Percentiles rank a stretch among this genome's conserved stretches.
phyloP scores from a whole-genome alignment of 1,284 basidiomycete species.

The Sanghuangporus sanghuang region DNA sequence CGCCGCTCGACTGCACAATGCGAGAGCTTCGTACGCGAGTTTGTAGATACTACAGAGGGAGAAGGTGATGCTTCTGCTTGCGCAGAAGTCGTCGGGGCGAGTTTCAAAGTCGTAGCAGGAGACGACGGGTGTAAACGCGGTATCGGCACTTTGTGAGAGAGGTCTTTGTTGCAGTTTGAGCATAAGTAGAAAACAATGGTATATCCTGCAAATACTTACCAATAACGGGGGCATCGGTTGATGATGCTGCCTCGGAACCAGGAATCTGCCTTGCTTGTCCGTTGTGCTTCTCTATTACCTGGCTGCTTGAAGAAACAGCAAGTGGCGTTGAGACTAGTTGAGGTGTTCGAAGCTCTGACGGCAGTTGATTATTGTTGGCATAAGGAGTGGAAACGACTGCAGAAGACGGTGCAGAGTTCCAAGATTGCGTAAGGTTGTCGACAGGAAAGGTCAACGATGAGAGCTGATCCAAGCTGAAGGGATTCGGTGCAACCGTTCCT shows the following conservation, averaged over 20 bases:
- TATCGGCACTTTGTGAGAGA: neutral
- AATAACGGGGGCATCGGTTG: neutral
- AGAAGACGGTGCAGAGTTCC: no score
- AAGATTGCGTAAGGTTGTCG: no score
- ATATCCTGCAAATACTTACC: no score
- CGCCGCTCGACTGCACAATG: slow-evolving; percentile 93
- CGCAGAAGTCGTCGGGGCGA: slow-evolving; percentile 26
- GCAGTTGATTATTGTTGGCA: no score
- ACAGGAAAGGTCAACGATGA: neutral
- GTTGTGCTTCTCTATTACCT: slow-evolving; percentile 4
- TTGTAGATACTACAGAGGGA: slow-evolving; percentile 23
- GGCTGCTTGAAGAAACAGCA: neutral
- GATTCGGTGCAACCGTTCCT: neutral
- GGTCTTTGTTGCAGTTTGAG: neutral
- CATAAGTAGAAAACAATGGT: neutral
- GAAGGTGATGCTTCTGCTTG: slow-evolving; percentile 26
- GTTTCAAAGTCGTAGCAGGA: neutral
- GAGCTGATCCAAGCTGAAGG: neutral
- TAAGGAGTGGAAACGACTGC: no score
- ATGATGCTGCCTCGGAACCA: slow-evolving; percentile 6
- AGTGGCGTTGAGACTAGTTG: no score
- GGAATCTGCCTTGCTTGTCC: slow-evolving; percentile 8
- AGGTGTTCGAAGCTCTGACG: no score
- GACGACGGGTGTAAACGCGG: slow-evolving; percentile 22
- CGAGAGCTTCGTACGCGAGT: slow-evolving; percentile 69